Evolutionary conservation across 352 stramenopile species (phyloP).

Genomic region (Pythium insidiosum): DNA sequence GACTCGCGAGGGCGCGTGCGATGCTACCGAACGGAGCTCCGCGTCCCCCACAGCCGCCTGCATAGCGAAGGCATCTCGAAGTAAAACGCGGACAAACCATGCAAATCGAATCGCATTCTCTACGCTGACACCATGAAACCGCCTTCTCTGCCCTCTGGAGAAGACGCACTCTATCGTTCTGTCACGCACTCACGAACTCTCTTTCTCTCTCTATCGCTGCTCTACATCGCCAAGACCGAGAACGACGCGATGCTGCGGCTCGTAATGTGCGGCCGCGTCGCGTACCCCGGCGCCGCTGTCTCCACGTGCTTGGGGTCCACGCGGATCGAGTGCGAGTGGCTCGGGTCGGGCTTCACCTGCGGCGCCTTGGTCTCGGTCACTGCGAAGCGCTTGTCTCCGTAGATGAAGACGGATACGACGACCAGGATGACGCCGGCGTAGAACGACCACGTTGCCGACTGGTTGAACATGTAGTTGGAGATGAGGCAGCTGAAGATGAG

Average conservation of each 20-base stretch:
- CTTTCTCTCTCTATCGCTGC: not conserved
- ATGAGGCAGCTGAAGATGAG: conserved; percentile 85
- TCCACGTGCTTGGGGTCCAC: conserved; percentile 32
- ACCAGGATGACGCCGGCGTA: conserved; percentile 75
- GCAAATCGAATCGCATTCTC: too few relatives aligned
- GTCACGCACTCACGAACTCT: not conserved
- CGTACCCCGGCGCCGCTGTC: conserved; percentile 11
- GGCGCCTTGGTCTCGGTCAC: conserved; percentile 18
- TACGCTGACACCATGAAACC: too few relatives aligned
- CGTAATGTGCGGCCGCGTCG: conserved; percentile 28
- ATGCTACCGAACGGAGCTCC: conserved; percentile 20
- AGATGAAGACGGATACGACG: conserved; percentile 79
- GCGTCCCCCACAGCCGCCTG: too few relatives aligned
- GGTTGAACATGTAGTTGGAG: conserved; percentile 85
- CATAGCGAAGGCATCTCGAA: too few relatives aligned
- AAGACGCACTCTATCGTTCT: too few relatives aligned
- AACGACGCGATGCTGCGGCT: conserved; percentile 33
- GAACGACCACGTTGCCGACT: conserved; percentile 60
- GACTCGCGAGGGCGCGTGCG: conserved; percentile 17
- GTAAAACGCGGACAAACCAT: too few relatives aligned
- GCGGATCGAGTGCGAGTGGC: conserved; percentile 53
- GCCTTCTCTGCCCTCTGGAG: too few relatives aligned
- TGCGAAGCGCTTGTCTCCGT: conserved; percentile 72
- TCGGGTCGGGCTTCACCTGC: conserved; percentile 17
- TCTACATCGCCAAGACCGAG: conserved; percentile 27